A percentile compares a stretch with the other conserved stretches of the same genome.
Conservation (phyloP, 2,329 filamentous ascomycete genomes). For the Microthyrium microscopicum region DNA sequence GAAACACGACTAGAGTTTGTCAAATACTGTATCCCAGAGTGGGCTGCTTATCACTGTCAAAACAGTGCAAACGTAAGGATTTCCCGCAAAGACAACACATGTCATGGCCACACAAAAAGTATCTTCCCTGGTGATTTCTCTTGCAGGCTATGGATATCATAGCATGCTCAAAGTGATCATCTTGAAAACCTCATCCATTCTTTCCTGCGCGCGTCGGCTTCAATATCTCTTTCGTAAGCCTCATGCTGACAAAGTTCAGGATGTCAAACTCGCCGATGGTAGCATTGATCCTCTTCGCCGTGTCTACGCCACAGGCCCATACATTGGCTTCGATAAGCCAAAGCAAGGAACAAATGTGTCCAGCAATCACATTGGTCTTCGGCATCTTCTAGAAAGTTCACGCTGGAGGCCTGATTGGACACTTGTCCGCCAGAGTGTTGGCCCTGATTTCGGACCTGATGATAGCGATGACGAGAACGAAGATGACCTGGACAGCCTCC, state of each 20-base stretch:
- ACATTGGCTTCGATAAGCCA: too few species aligned
- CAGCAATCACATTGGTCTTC: too few species aligned
- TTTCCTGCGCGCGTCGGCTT: too few species aligned
- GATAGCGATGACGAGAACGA: slow-evolving; percentile 9
- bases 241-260: too few species aligned
- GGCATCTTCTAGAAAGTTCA: slow-evolving; percentile 13
- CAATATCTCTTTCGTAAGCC: too few species aligned
- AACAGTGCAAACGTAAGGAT: slow-evolving; percentile 6
- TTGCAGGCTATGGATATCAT: too few species aligned
- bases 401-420: slow-evolving; percentile 16
- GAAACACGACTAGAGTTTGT: slow-evolving; percentile 16
- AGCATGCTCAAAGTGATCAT: too few species aligned
- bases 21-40: slow-evolving; percentile 17
- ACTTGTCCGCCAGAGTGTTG: slow-evolving; percentile 9
- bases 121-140: too few species aligned
- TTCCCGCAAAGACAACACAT: too few species aligned
- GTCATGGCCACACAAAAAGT: too few species aligned
- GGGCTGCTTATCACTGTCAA: slow-evolving; percentile 6
- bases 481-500: slow-evolving; percentile 5
- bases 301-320: slow-evolving; percentile 11
- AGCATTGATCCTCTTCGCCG: slow-evolving; percentile 9
- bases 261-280: not conserved
- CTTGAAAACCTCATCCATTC: too few species aligned
- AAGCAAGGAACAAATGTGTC: too few species aligned
- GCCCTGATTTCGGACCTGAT: slow-evolving; percentile 10